A percentile compares a stretch with the other conserved stretches of the same genome.
These are phyloP conservation scores for Fusarium tanahbumbuense DNA, from an alignment of 2,329 filamentous ascomycete species.

Conservation along the genomic window DNA sequence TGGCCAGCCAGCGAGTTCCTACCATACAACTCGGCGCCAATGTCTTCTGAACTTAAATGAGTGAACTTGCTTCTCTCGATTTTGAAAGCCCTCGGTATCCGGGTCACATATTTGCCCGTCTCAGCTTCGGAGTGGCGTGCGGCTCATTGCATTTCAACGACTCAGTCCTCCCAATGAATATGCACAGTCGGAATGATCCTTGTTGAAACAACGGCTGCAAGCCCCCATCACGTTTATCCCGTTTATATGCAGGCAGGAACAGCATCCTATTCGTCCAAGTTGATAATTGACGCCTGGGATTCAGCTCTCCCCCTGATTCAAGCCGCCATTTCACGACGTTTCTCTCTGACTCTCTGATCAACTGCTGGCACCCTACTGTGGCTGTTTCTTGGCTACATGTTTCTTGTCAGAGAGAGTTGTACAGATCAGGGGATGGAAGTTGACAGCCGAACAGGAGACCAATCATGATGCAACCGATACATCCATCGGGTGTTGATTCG, in stretches of 20 bases:
- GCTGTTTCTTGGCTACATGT: slow-evolving; percentile 30
- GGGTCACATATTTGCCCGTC: slow-evolving; percentile 12
- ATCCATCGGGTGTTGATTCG: slow-evolving; percentile 30
- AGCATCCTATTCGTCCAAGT: slow-evolving; percentile 16
- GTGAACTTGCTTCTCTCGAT: neutral
- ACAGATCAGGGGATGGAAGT: slow-evolving; percentile 23
- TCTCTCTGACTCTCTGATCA: neutral
- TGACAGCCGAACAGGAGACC: slow-evolving; percentile 29
- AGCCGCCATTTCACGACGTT: neutral
- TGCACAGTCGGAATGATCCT: slow-evolving; percentile 37
- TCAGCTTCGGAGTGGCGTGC: slow-evolving; percentile 35
- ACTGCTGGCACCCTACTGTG: neutral
- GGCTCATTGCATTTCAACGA: slow-evolving; percentile 36
- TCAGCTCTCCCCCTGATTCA: slow-evolving; percentile 23
- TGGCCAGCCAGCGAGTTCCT: neutral
- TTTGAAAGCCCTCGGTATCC: slow-evolving; percentile 21
- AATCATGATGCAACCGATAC: slow-evolving; percentile 38
- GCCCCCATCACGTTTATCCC: slow-evolving; percentile 23
- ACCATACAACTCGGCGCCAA: neutral
- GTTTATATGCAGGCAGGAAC: slow-evolving; percentile 7
- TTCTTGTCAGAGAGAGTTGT: slow-evolving; percentile 23
- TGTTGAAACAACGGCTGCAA: slow-evolving; percentile 39
- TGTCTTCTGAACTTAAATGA: neutral
- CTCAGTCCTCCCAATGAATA: slow-evolving; percentile 16
- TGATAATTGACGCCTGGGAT: slow-evolving; percentile 1